Conservation (phyloP, 2,329 filamentous ascomycete genomes). For the Talaromyces sp. region DNA sequence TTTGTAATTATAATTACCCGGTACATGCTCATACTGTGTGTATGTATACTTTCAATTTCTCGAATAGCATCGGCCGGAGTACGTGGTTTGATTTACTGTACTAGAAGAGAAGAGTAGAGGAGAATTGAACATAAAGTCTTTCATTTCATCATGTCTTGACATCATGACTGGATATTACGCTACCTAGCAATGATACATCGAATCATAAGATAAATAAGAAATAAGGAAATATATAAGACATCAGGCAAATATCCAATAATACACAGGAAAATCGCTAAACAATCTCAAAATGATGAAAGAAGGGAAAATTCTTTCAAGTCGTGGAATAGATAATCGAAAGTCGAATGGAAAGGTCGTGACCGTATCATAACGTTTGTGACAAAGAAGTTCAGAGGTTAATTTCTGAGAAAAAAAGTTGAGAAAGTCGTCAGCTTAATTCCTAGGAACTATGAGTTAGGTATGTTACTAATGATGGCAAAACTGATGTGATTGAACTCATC, state of each 20-base stretch:
- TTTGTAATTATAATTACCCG: conserved; percentile 44
- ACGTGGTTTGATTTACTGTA: background rate
- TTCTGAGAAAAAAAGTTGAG: conserved; percentile 9
- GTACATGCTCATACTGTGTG: background rate
- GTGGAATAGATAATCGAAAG: background rate
- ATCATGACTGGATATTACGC: background rate
- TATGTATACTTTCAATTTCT: background rate
- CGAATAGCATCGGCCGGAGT: background rate
- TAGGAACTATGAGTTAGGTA: conserved; percentile 20
- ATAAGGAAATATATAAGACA: background rate
- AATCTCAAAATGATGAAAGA: background rate
- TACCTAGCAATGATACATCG: conserved; percentile 2
- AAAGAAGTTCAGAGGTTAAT: background rate
- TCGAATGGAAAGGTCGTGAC: background rate
- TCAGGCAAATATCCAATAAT: background rate
- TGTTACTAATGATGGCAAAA: conserved; percentile 19
- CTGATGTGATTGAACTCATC: background rate
- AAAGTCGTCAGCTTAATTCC: conserved; percentile 16
- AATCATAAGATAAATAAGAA: background rate
- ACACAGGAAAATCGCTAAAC: background rate
- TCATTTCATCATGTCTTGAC: background rate
- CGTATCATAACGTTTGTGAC: background rate
- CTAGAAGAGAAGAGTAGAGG: background rate
- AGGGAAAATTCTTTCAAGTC: background rate
- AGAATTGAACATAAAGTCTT: background rate